Conservation (phyloP, 495 filamentous ascomycete species). For the Penicillium parvum region DNA sequence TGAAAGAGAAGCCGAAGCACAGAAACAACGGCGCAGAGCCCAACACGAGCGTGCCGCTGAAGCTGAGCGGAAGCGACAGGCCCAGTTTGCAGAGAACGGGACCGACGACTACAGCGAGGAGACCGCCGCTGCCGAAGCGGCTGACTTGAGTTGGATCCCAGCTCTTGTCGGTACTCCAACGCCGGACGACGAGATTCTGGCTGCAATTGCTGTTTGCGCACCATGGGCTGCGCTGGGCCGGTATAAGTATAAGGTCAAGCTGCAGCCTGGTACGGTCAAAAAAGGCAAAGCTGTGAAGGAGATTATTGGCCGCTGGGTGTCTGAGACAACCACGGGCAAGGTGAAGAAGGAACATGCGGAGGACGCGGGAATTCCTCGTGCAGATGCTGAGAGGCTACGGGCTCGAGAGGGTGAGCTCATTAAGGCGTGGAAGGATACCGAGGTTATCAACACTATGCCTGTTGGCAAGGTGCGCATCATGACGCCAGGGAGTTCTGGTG, state of each 20-base stretch:
- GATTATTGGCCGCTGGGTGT: constrained; percentile 69
- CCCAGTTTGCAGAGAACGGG: constrained; percentile 49
- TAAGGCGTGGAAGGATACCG: constrained; percentile 71
- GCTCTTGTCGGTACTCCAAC: constrained; percentile 71
- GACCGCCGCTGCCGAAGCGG: constrained; percentile 39
- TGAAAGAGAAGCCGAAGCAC: constrained; percentile 59
- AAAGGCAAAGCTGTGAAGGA: constrained; percentile 94
- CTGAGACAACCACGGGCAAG: constrained; percentile 46
- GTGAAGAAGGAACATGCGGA: constrained; percentile 47
- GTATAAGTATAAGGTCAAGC: constrained; percentile 85
- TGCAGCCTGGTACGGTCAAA: constrained; percentile 86
- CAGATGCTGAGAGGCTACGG: constrained; percentile 73
- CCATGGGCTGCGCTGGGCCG: constrained; percentile 76
- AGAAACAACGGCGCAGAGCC: constrained; percentile 65
- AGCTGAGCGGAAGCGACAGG: constrained; percentile 56
- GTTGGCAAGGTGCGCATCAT: constrained; percentile 85
- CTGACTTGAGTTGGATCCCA: constrained; percentile 59
- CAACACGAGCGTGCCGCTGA: constrained; percentile 71
- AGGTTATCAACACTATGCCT: constrained; percentile 75
- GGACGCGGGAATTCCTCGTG: constrained; percentile 50
- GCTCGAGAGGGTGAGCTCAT: constrained; percentile 78
- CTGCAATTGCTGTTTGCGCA: constrained; percentile 84
- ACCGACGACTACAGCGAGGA: constrained; percentile 58
- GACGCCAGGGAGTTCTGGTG: constrained; percentile 46
- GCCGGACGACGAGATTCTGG: constrained; percentile 81